Evolutionary conservation across 495 filamentous ascomycete genomes (phyloP).

Genomic region (Ascobolus immersus): DNA sequence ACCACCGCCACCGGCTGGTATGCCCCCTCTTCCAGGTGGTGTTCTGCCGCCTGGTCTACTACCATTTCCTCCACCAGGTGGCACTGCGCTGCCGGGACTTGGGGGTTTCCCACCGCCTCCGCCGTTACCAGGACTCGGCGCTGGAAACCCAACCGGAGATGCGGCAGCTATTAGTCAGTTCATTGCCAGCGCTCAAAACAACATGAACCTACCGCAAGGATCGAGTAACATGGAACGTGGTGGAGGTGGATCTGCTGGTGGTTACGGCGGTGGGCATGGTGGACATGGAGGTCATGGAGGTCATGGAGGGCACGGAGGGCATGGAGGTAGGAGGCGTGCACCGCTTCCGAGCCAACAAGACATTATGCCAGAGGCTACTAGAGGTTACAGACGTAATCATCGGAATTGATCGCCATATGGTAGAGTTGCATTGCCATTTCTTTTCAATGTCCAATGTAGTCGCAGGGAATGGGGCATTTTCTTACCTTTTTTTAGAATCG

Average conservation of each 20-base stretch:
- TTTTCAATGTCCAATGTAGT: no score
- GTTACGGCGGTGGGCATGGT: conserved; percentile 11
- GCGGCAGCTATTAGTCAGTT: conserved; percentile 15
- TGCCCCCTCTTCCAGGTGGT: conserved; percentile 22
- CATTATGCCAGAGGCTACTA: conserved; percentile 47
- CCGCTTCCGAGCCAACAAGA: conserved; percentile 65
- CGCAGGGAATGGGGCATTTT: no score
- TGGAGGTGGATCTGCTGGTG: conserved; percentile 18
- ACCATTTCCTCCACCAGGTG: conserved; percentile 23
- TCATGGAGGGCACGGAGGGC: conserved; percentile 9
- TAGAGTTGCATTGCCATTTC: no score
- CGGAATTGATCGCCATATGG: no score
- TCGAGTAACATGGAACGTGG: conserved; percentile 15
- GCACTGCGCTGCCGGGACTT: conserved; percentile 21
- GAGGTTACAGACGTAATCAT: no score
- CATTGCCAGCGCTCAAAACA: conserved; percentile 3
- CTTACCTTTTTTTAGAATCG: no score
- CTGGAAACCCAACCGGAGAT: conserved; percentile 24
- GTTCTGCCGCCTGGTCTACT: conserved; percentile 28
- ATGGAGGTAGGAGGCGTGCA: conserved; percentile 25
- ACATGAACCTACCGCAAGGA: no score
- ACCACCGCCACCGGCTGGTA: conserved; percentile 20
- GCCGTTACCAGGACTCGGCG: conserved; percentile 12
- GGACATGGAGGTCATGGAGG: conserved; percentile 6
- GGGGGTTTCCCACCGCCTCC: conserved; percentile 14